Percentiles rank a stretch among this genome's conserved stretches.
phyloP scores from a whole-genome alignment of 106 monocot species.

The Gastrodia elata region DNA sequence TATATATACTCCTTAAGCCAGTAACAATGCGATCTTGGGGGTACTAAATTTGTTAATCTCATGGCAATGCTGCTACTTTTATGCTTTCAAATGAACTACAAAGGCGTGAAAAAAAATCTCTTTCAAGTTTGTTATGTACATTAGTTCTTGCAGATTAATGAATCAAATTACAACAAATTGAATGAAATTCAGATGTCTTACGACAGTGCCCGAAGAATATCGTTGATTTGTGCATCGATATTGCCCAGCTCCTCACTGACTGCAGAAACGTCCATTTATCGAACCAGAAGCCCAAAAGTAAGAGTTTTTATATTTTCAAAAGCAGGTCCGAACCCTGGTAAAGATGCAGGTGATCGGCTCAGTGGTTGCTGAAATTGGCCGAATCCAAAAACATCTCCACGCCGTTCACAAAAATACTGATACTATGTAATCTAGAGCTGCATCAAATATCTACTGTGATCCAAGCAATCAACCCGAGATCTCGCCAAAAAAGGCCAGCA shows the following conservation, averaged over 20 bases:
- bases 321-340: neutral
- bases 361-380: neutral
- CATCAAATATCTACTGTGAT: too few species aligned
- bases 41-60: neutral
- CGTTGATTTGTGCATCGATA: constrained; percentile 61
- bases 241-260: constrained; percentile 62
- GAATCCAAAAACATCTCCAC: neutral
- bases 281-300: neutral
- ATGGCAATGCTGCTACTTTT: neutral
- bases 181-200: constrained; percentile 24
- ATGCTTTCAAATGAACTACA: neutral
- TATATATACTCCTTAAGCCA: neutral
- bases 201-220: constrained; percentile 71
- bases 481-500: too few species aligned
- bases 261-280: constrained; percentile 49
- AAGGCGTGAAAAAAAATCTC: neutral
- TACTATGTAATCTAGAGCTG: too few species aligned
- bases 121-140: neutral
- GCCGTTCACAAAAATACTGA: too few species aligned
- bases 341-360: neutral
- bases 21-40: neutral
- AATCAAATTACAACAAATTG: neutral
- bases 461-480: too few species aligned
- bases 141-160: neutral
- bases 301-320: neutral